Evolutionary conservation across 2,329 filamentous ascomycete species (phyloP).

Genomic region (Colletotrichum horii): DNA sequence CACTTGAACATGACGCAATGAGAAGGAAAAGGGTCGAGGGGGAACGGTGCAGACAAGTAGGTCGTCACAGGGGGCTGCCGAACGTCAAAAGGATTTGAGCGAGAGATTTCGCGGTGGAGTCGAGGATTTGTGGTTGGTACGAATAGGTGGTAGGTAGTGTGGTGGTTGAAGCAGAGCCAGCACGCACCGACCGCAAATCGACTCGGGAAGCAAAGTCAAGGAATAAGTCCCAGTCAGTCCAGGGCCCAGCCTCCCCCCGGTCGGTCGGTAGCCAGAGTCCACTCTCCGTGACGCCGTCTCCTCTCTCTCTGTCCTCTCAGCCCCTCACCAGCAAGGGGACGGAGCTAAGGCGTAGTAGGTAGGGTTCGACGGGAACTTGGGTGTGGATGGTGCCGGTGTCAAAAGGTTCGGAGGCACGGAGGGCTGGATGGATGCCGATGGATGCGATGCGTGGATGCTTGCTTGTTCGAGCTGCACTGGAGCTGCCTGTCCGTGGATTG

Average conservation of each 20-base stretch:
- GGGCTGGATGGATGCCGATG: not conserved
- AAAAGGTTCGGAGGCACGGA: not conserved
- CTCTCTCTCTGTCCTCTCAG: not conserved
- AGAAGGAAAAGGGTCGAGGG: not conserved
- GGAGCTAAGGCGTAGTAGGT: not conserved
- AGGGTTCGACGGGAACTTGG: not conserved
- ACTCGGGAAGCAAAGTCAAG: not conserved
- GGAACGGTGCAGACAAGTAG: not conserved
- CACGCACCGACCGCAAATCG: not conserved
- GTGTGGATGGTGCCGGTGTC: not conserved
- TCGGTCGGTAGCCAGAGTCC: constrained; percentile 7
- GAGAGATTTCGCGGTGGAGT: constrained; percentile 21
- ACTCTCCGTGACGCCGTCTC: not conserved
- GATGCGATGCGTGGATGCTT: not conserved
- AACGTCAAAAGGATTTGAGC: constrained; percentile 17
- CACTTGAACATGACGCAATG: constrained; percentile 18
- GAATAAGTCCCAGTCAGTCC: not conserved
- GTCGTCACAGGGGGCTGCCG: constrained; percentile 10
- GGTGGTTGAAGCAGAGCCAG: not conserved
- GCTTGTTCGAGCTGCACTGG: not conserved
- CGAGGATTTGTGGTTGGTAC: not conserved
- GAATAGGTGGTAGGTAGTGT: not conserved
- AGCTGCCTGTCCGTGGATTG: not conserved
- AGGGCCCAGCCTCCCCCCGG: constrained; percentile 2
- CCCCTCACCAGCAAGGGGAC: constrained; percentile 15